A percentile compares a stretch with the other conserved stretches of the same genome.
Evolutionary conservation across 2,329 filamentous ascomycete species (phyloP).

Genomic region (Westerdykella ornata): DNA sequence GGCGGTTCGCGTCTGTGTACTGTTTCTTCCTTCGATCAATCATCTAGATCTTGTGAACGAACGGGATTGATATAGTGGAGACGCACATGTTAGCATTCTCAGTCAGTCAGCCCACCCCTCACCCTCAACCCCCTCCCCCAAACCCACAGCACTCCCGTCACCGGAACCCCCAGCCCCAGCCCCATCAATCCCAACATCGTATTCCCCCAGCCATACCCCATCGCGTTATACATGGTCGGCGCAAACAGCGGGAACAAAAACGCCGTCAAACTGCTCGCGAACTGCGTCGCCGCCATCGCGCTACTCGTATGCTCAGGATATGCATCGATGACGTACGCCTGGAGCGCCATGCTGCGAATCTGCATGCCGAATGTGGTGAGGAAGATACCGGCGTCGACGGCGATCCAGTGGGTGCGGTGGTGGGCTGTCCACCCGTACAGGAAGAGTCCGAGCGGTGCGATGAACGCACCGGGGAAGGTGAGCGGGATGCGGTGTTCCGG

Average conservation of each 20-base stretch:
- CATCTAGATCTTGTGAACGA: too few species aligned
- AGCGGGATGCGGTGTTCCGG: conserved; percentile 21
- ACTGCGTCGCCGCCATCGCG: conserved; percentile 16
- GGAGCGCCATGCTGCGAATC: conserved; percentile 36
- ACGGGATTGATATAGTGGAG: too few species aligned
- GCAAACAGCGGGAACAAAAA: conserved; percentile 36
- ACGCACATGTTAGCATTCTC: too few species aligned
- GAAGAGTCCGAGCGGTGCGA: conserved; percentile 18
- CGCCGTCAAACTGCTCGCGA: conserved; percentile 16
- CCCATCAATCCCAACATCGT: conserved; percentile 11
- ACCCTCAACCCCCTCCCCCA: too few species aligned
- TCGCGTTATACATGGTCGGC: conserved; percentile 25
- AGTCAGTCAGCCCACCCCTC: too few species aligned
- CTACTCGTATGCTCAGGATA: conserved; percentile 39
- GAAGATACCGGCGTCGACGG: conserved; percentile 46
- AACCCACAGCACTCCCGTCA: too few species aligned
- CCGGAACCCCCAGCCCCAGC: too few species aligned
- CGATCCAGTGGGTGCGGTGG: conserved; percentile 17
- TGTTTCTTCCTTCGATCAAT: too few species aligned
- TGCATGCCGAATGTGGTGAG: conserved; percentile 38
- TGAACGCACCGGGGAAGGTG: conserved; percentile 14
- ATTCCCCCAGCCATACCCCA: conserved; percentile 38
- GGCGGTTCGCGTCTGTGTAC: too few species aligned
- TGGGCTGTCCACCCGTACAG: conserved; percentile 25
- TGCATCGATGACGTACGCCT: conserved; percentile 57